Conservation (phyloP, 2,329 filamentous ascomycete genomes). For the Sclerotinia minor region DNA sequence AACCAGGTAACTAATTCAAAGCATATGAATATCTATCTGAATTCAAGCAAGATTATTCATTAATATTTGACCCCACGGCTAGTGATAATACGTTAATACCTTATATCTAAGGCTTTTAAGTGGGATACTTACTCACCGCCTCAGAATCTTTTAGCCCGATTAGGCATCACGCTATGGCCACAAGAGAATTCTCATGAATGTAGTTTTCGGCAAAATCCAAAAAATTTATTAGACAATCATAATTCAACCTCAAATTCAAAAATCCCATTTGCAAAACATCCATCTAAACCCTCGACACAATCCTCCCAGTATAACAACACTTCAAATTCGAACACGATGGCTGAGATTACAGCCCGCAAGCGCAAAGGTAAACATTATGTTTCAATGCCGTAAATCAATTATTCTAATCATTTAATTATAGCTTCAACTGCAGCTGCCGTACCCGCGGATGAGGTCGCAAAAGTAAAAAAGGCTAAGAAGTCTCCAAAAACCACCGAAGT, state of each 20-base stretch:
- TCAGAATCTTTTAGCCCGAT: rapidly evolving
- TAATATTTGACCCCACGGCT: neutral
- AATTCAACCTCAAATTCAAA: neutral
- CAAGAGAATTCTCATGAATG: slow-evolving; percentile 13
- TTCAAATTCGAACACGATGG: neutral
- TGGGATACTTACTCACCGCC: neutral
- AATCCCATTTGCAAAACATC: slow-evolving; percentile 4
- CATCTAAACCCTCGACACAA: neutral
- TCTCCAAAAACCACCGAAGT: slow-evolving; percentile 25
- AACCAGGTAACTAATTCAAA: neutral
- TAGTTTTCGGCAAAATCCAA: slow-evolving; percentile 16
- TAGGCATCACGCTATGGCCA: neutral
- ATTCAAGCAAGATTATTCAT: no score
- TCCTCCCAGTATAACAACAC: no score
- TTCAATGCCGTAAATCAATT: neutral
- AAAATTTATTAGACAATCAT: slow-evolving; percentile 16
- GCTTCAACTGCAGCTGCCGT: slow-evolving; percentile 41
- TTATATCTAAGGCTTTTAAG: neutral
- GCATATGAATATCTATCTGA: neutral
- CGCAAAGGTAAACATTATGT: slow-evolving; percentile 48
- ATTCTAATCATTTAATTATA: slow-evolving; percentile 27
- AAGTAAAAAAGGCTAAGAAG: slow-evolving; percentile 46
- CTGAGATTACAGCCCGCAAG: slow-evolving; percentile 55
- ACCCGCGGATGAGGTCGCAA: slow-evolving; percentile 41
- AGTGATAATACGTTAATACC: no score